Conservation (phyloP, 495 filamentous ascomycete genomes). For the Talaromyces nanjingensis region DNA sequence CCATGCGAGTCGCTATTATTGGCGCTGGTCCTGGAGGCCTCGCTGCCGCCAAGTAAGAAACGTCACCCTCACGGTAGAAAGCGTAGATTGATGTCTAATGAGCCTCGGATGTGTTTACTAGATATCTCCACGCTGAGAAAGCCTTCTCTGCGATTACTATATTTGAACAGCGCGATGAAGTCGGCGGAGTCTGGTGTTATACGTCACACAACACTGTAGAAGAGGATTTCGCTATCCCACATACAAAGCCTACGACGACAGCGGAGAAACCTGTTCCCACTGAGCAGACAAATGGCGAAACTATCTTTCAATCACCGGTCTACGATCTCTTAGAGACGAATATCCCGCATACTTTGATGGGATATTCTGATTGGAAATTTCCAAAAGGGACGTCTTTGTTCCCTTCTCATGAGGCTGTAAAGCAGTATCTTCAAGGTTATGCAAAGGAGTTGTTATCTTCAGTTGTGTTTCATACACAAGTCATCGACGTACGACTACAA, state of each 20-base stretch:
- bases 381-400: slow-evolving; percentile 59
- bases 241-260: slow-evolving; percentile 38
- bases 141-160: slow-evolving; percentile 64
- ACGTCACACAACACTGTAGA: slow-evolving; percentile 14
- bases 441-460: slow-evolving; percentile 50
- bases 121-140: slow-evolving; percentile 68
- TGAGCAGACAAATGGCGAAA: slow-evolving; percentile 11
- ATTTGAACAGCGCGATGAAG: slow-evolving; percentile 69
- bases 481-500: slow-evolving; percentile 36
- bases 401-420: slow-evolving; percentile 59
- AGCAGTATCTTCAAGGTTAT: slow-evolving; percentile 69
- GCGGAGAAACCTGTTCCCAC: slow-evolving; percentile 31
- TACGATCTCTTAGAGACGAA: slow-evolving; percentile 82
- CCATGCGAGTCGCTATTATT: slow-evolving; percentile 29
- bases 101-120: slow-evolving; percentile 17
- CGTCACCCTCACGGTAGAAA: background rate
- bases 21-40: slow-evolving; percentile 42
- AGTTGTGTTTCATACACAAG: slow-evolving; percentile 53
- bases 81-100: background rate
- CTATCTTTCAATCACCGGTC: slow-evolving; percentile 59
- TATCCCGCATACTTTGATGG: slow-evolving; percentile 77
- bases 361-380: slow-evolving; percentile 65
- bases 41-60: slow-evolving; percentile 32
- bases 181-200: slow-evolving; percentile 82
- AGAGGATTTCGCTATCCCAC: slow-evolving; percentile 15